These are phyloP conservation scores for Oemleria cerasiformis DNA, from an alignment of 306 rosid genomes.

Conservation along the genomic window DNA sequence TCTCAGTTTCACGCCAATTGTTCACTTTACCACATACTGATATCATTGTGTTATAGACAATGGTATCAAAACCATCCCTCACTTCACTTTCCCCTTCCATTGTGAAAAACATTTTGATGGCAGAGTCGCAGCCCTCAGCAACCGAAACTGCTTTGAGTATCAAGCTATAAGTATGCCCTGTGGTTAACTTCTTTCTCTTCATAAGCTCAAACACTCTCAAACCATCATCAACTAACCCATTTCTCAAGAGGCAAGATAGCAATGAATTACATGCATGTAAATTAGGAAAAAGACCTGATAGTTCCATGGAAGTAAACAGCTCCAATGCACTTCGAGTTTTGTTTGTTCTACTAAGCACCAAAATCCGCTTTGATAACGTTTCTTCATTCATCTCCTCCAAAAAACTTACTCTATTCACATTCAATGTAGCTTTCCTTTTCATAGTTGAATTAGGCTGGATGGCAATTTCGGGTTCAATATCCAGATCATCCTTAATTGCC, in stretches of 20 bases:
- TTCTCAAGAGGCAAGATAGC: constrained; percentile 69
- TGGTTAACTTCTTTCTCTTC: constrained; percentile 45
- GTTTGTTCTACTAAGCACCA: constrained; percentile 79
- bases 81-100: constrained; percentile 43
- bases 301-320: constrained; percentile 69
- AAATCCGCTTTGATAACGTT: constrained; percentile 57
- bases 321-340: constrained; percentile 73
- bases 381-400: constrained; percentile 68
- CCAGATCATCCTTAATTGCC: constrained; percentile 15
- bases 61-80: constrained; percentile 53
- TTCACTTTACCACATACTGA: constrained; percentile 59
- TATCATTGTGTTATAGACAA: constrained; percentile 80
- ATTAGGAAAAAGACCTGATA: constrained; percentile 62
- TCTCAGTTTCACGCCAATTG: constrained; percentile 74
- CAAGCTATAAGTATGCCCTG: constrained; percentile 76
- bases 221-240: constrained; percentile 55
- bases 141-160: constrained; percentile 62
- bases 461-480: constrained; percentile 24
- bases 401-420: constrained; percentile 37
- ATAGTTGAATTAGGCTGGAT: constrained; percentile 24
- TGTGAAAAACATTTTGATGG: constrained; percentile 49
- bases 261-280: constrained; percentile 82
- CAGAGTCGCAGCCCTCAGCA: constrained; percentile 45
- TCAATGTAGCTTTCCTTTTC: constrained; percentile 24
- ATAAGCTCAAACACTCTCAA: constrained; percentile 54